Base-by-base conservation (phyloP, 306 rosid genomes). In the Mucuna pruriens region DNA sequence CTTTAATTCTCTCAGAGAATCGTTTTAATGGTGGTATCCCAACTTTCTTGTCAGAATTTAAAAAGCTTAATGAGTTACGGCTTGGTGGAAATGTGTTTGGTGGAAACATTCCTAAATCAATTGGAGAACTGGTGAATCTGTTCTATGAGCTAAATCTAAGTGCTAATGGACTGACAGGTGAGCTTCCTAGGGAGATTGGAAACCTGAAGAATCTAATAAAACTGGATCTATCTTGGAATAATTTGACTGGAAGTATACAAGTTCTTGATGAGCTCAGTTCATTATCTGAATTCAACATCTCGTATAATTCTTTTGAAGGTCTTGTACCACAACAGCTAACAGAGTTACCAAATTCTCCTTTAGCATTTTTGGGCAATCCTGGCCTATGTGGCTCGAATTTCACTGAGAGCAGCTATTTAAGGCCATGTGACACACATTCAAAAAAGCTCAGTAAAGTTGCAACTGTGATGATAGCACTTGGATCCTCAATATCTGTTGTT, bases 51-150 rank as follows among this genome's bases (percentile, higher is more conserved):
- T 80, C 86, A 0, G 89, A 87, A 9, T 87, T 86, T 76, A 34
- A 39, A 38, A 44, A 5, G 75, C 97, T 95, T 22, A 57, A 19
- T 0, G 87, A 84, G 78, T 86, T 95, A 64, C 90, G 83, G 15
- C 89, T 95, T 76, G 97, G 94, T 40, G 97, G 97, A 79, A 95
- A 95, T 79, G 36, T 48, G 49, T 80, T 95, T 16, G 94, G 91
- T 48, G 97, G 98, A 33, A 83, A 74, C 57, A 89, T 95, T 86
- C 94, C 97, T 23, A 11, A 63, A 20, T 85, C 90, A 7, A 58
- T 95, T 69, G 98, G 94, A 82, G 42, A 75, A 33, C 74, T 92
- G 88, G 71, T 69, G 81, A 81, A 76, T 83, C 81, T 90, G 73
- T 36, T 48, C 1, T 83, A 84, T 54, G 87, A 51, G 3, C 86